phyloP scores from a whole-genome alignment of 1,284 basidiomycete genomes.

The Chiua sp. region DNA sequence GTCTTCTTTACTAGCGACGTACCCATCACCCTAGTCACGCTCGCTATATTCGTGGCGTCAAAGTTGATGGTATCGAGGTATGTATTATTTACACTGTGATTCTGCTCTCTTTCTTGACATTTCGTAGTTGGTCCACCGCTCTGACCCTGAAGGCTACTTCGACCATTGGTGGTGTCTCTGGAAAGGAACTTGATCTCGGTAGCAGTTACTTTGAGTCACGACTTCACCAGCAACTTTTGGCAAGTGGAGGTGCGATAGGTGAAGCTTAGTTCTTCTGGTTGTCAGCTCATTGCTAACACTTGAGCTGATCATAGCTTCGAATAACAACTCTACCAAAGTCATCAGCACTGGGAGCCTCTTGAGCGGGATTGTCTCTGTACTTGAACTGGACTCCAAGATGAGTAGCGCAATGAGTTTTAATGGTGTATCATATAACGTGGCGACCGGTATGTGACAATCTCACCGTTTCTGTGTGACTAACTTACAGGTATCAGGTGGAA shows the following conservation, averaged over 20 bases:
- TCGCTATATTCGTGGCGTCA: neutral
- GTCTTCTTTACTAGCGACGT: neutral
- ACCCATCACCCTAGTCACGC: neutral
- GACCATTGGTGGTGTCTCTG: neutral
- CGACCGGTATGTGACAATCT: conserved; percentile 4
- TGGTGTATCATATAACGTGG: conserved; percentile 10
- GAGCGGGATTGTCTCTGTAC: conserved; percentile 12
- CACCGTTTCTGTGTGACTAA: neutral
- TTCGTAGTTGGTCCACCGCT: conserved; percentile 14
- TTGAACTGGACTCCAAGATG: neutral
- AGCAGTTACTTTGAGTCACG: conserved; percentile 3
- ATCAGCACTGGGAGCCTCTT: conserved; percentile 9
- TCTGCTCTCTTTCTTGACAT: neutral
- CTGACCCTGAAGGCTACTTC: conserved; percentile 4
- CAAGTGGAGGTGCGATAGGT: neutral
- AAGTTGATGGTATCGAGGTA: conserved; percentile 9
- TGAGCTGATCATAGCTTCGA: neutral
- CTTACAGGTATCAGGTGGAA: conserved; percentile 1
- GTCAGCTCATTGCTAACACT: neutral
- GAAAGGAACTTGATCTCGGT: conserved; percentile 6
- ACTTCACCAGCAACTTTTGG: neutral
- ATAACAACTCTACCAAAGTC: conserved; percentile 2
- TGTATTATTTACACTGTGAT: neutral
- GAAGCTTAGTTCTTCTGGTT: neutral
- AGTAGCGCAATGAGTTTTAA: conserved; percentile 10